Evolutionary conservation across 768 basidiomycete species (phyloP), one percentile per base, ranked within the genome.

Genomic region (Lentinula guzmanii): DNA sequence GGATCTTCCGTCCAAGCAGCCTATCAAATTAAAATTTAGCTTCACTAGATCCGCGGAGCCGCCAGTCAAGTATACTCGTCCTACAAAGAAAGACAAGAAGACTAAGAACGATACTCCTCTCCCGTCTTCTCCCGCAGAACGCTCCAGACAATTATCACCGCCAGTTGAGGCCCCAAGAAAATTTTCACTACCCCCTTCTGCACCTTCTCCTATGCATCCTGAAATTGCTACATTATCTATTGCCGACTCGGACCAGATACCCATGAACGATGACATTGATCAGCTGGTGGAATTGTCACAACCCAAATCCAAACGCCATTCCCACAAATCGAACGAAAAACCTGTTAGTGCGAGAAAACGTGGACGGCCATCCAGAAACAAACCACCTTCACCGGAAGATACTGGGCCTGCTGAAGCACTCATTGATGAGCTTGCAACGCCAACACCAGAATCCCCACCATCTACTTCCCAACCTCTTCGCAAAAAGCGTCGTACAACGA

Each of bases 171-270:
- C 41, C 18, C 54, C 54, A 8, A n/a, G 28, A 42, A 56, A 37
- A 2, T 24, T 41, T 37, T 43, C 54, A 21, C 2, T 45, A 3
- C 58, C 64, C 58, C 64, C 59, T 56, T 58, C 52, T 34, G 51
- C 67, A 28, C 66, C 66, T 42, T 61, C 58, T 57, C 67, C 70
- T 2, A 67, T 70, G 46, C 71, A 68, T 62, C 71, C 72, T 11
- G 71, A 70, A n/a, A 73, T 72, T 43, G 69, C 69, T 16, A 54
- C 65, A 9, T 45, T 68, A 41, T 65, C 63, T 48, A 48, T 34
- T 31, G 15, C 42, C 15, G 56, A 43, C 9, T 51, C n/a, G 52
- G 65, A 52, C 65, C 66, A 39, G 62, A 65, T 51, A 41, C 21
- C 39, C 3, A 18, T 48, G 42, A 24, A n/a, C 46, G 58, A 59